Percentiles rank a stretch among this genome's conserved stretches.
phyloP scores from a whole-genome alignment of 2,329 filamentous ascomycete genomes.

The Metarhizium guizhouense region DNA sequence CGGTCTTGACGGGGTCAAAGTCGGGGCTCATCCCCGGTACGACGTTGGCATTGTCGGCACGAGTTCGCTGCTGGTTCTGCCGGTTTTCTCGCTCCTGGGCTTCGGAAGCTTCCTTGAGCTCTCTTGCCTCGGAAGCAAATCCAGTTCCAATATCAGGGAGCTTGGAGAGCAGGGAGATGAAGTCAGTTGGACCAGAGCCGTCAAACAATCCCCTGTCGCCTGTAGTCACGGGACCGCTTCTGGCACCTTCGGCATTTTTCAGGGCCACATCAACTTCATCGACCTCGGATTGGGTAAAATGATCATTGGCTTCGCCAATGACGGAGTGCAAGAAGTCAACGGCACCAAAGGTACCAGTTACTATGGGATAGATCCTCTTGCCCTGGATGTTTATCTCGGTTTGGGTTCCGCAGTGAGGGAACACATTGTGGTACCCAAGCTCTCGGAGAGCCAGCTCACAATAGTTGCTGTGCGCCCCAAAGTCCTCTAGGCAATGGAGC shows the following conservation, averaged over 20 bases:
- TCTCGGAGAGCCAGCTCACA: slow-evolving; percentile 69
- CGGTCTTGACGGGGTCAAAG: slow-evolving; percentile 71
- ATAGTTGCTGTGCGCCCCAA: slow-evolving; percentile 76
- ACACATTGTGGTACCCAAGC: slow-evolving; percentile 72
- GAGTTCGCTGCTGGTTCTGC: slow-evolving; percentile 31
- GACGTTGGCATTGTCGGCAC: slow-evolving; percentile 40
- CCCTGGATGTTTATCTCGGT: slow-evolving; percentile 57
- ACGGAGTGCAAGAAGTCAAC: slow-evolving; percentile 81
- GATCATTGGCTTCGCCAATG: slow-evolving; percentile 67
- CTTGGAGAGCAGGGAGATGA: slow-evolving; percentile 66
- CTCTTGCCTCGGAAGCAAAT: slow-evolving; percentile 57
- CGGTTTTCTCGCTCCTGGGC: slow-evolving; percentile 54
- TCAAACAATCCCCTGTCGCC: slow-evolving; percentile 33
- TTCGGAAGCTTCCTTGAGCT: slow-evolving; percentile 51
- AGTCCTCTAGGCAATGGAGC: slow-evolving; percentile 71
- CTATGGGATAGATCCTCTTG: slow-evolving; percentile 61
- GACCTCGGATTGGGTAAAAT: slow-evolving; percentile 78
- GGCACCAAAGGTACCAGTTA: slow-evolving; percentile 67
- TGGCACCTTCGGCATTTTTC: slow-evolving; percentile 53
- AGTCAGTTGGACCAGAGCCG: slow-evolving; percentile 37
- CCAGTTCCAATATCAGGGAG: slow-evolving; percentile 62
- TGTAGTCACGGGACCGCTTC: slow-evolving; percentile 23
- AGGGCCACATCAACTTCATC: slow-evolving; percentile 71
- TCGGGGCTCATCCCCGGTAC: slow-evolving; percentile 66
- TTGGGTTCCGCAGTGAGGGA: slow-evolving; percentile 60